Evolutionary conservation across 192 early-diverging fungal species (phyloP).

Genomic region (Pecoramyces ruminantium): DNA sequence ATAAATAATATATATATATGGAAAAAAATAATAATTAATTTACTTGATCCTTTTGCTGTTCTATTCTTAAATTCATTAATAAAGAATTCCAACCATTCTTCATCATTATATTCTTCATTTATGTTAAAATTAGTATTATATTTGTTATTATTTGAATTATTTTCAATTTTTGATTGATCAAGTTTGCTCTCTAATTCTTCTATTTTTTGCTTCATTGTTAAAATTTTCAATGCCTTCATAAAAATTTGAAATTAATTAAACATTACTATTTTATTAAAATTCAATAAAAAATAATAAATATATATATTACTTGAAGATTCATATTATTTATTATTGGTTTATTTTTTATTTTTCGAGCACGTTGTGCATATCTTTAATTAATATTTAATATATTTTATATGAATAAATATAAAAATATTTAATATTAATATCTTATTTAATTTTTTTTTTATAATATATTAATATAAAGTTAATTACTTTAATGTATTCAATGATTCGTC

Average conservation of each 20-base stretch:
- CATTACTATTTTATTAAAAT: too few relatives aligned
- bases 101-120: background rate
- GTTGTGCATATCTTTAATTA: conserved; percentile 12
- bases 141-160: background rate
- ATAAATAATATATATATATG: background rate
- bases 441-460: too few relatives aligned
- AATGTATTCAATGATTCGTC: background rate
- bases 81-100: background rate
- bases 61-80: background rate
- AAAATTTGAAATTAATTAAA: too few relatives aligned
- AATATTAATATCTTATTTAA: too few relatives aligned
- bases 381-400: too few relatives aligned
- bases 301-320: background rate
- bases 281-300: too few relatives aligned
- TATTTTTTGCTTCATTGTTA: conserved; percentile 15
- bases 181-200: conserved; percentile 11
- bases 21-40: background rate
- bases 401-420: too few relatives aligned
- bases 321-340: conserved; percentile 23
- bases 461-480: background rate
- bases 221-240: conserved; percentile 7
- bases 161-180: background rate
- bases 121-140: background rate
- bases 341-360: conserved; percentile 33
- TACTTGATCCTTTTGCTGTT: background rate